Percentiles rank a stretch among this genome's conserved stretches.
Conservation (phyloP, 495 filamentous ascomycete genomes). For the Cercophora sp. region DNA sequence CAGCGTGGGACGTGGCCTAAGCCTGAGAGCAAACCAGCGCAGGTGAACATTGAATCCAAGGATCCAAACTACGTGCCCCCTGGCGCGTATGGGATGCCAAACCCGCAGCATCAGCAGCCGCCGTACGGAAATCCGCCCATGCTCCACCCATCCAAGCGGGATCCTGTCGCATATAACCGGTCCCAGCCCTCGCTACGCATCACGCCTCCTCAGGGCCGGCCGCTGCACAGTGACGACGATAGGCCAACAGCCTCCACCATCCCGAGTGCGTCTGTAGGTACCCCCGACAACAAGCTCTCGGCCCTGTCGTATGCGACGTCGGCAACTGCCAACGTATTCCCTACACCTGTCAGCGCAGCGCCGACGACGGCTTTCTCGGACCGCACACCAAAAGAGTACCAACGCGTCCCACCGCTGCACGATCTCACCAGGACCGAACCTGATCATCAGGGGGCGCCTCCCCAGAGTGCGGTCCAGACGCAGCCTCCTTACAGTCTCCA, state of each 20-base stretch:
- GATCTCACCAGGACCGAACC: conserved; percentile 49
- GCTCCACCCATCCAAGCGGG: conserved; percentile 38
- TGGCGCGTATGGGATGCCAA: conserved; percentile 55
- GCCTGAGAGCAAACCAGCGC: conserved; percentile 54
- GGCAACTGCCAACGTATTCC: conserved; percentile 42
- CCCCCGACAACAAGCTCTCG: conserved; percentile 53
- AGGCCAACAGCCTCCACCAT: conserved; percentile 46
- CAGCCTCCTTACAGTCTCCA: conserved; percentile 34
- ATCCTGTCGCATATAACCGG: conserved; percentile 48
- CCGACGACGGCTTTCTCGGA: conserved; percentile 41
- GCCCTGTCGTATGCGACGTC: conserved; percentile 45
- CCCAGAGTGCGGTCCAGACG: conserved; percentile 20
- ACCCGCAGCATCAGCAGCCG: conserved; percentile 38
- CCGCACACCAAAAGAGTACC: conserved; percentile 48
- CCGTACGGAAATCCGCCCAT: conserved; percentile 20
- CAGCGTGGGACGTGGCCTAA: conserved; percentile 67
- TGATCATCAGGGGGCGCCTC: conserved; percentile 21
- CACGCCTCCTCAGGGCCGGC: conserved; percentile 51
- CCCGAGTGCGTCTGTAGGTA: conserved; percentile 46
- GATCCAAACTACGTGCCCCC: conserved; percentile 60
- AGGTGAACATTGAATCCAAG: conserved; percentile 82
- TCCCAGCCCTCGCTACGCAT: conserved; percentile 50
- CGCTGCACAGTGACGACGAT: conserved; percentile 46
- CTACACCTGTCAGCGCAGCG: conserved; percentile 52
- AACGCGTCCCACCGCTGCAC: conserved; percentile 52